Evolutionary conservation across 2,329 filamentous ascomycete species (phyloP).

Genomic region (Talaromyces rugulosus): DNA sequence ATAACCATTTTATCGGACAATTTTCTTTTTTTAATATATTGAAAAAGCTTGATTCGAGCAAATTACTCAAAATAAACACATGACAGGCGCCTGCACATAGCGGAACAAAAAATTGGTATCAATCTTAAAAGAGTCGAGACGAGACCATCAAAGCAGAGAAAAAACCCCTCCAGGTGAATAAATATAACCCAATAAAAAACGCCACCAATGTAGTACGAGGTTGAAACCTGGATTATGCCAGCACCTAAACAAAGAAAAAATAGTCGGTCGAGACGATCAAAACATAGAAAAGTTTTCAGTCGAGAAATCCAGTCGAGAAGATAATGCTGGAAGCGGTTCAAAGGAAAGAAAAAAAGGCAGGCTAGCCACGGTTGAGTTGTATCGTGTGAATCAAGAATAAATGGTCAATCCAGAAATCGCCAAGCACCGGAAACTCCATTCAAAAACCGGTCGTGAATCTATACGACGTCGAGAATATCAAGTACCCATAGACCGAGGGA

Average conservation of each 20-base stretch:
- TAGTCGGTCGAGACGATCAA: neutral
- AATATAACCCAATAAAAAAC: neutral
- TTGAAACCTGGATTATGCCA: neutral
- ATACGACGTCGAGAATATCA: neutral
- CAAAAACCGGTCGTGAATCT: neutral
- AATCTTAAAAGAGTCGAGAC: neutral
- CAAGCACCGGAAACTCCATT: neutral
- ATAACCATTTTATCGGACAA: neutral
- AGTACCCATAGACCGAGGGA: neutral
- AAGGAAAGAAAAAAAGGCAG: neutral
- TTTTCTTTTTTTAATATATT: neutral
- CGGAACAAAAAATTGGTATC: neutral
- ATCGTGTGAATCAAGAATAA: neutral
- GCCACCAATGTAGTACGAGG: neutral
- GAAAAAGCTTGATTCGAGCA: neutral
- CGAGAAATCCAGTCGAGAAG: neutral
- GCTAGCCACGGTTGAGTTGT: neutral
- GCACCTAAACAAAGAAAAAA: neutral
- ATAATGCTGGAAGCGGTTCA: neutral
- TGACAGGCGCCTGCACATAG: neutral
- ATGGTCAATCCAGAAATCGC: neutral
- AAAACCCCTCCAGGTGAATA: neutral
- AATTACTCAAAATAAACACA: neutral
- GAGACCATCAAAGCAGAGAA: neutral
- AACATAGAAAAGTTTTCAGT: neutral